Base-by-base conservation (phyloP, 2,329 filamentous ascomycete species). In the Alternaria tenuissima region DNA sequence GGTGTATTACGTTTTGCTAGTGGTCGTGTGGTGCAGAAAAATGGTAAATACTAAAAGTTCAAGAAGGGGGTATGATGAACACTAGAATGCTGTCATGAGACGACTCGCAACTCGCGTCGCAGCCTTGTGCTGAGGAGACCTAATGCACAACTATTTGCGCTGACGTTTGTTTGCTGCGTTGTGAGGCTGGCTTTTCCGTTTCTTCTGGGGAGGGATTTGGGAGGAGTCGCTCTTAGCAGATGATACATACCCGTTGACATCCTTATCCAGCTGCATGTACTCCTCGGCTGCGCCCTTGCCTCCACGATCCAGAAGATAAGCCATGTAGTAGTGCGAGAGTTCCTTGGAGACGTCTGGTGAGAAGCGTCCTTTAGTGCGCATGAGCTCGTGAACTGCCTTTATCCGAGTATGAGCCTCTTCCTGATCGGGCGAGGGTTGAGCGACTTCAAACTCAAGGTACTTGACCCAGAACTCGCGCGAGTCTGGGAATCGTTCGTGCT, bases 391-490 rank as follows among this genome's bases (percentile, higher is more conserved):
- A 12, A 97, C 90, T 54, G 89, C 86, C 80, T 92, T 92, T 74
- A 98, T 88, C n/a, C 89, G 89, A 65, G 88, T 84, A 53, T 89
- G 88, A 1, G 82, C 70, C 72, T 94, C 91, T 3, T 85, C 83
- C 51, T 88, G 86, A 1, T 84, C 80, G 62, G 82, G 89, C 1
- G 89, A 90, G 11, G 92, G 90, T 77, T 97, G 94, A 57, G 91
- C 88, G 49, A 96, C 83, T 81, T 99, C 95, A 73, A 99, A 97
- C 59, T 90, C 84, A 55, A 98, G 86, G 84, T 93, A 98, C 72
- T 88, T 91, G 68, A 89, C 85, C 94, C 95, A 99, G 83, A 98
- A 98, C 43, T 91, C 84, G 34, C 89, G 87, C 77, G 93, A 97
- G 74, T 95, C 92, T 2, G 89, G 85, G 76, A 96, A 97, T 84